Conservation (phyloP, 2,329 filamentous ascomycete genomes). For the Fusarium sp. region DNA sequence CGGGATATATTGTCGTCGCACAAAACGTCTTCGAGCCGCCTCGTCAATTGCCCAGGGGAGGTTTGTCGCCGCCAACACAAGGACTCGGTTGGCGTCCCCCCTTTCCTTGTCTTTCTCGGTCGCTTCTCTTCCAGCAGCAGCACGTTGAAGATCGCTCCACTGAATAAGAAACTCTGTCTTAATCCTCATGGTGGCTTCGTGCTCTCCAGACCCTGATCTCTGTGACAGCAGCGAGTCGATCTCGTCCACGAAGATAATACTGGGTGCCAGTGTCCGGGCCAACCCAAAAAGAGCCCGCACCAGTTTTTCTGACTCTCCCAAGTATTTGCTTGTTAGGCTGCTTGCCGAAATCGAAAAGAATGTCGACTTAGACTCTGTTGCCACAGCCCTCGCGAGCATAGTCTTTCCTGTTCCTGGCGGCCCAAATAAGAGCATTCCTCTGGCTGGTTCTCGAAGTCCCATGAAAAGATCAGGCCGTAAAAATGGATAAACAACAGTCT, state of each 20-base stretch:
- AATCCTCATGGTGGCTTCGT: slow-evolving; percentile 92
- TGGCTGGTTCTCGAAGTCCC: slow-evolving; percentile 91
- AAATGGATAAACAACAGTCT: slow-evolving; percentile 97
- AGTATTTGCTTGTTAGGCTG: slow-evolving; percentile 93
- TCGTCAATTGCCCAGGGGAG: slow-evolving; percentile 98
- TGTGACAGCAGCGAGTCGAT: slow-evolving; percentile 94
- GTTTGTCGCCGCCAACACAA: slow-evolving; percentile 96
- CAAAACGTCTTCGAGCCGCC: slow-evolving; percentile 89
- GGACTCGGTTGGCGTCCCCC: slow-evolving; percentile 86
- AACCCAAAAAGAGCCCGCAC: slow-evolving; percentile 90
- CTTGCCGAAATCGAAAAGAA: slow-evolving; percentile 98
- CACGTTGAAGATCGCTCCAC: slow-evolving; percentile 93
- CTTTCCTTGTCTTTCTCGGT: slow-evolving; percentile 73
- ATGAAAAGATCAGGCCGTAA: slow-evolving; percentile 95
- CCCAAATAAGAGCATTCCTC: slow-evolving; percentile 95
- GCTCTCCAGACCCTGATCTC: slow-evolving; percentile 84
- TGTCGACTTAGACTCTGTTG: slow-evolving; percentile 92
- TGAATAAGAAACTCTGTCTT: slow-evolving; percentile 99
- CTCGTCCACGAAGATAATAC: slow-evolving; percentile 98
- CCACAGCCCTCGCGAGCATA: slow-evolving; percentile 92
- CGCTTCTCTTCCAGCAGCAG: slow-evolving; percentile 85
- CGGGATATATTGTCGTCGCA: slow-evolving; percentile 94
- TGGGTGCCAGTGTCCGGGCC: slow-evolving; percentile 89
- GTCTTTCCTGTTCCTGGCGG: slow-evolving; percentile 99
- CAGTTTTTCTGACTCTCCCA: slow-evolving; percentile 96